Percentiles rank a stretch among this genome's conserved stretches.
Conservation (phyloP, 495 filamentous ascomycete genomes). For the Penicillium turbatum region DNA sequence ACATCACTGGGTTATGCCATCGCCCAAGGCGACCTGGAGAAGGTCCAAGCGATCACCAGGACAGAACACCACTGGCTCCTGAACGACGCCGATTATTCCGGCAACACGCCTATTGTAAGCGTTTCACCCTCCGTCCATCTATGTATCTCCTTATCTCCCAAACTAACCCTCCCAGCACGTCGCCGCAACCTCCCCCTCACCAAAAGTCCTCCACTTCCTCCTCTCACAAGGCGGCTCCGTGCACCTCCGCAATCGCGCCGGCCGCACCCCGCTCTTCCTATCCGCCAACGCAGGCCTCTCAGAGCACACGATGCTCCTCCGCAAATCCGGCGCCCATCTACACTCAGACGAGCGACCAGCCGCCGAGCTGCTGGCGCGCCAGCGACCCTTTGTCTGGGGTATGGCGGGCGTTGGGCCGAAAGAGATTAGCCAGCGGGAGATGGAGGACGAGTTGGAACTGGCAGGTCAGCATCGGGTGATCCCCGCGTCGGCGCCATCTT, state of each 20-base stretch:
- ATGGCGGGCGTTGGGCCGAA: slow-evolving; percentile 42
- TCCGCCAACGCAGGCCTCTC: slow-evolving; percentile 60
- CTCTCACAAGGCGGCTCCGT: slow-evolving; percentile 78
- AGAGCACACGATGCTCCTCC: slow-evolving; percentile 62
- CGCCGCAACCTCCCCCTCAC: slow-evolving; percentile 54
- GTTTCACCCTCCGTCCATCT: neutral
- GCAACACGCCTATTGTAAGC: slow-evolving; percentile 78
- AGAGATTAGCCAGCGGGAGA: slow-evolving; percentile 34
- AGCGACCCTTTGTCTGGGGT: slow-evolving; percentile 43
- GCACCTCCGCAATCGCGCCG: slow-evolving; percentile 74
- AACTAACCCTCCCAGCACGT: slow-evolving; percentile 47
- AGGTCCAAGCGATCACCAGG: slow-evolving; percentile 61
- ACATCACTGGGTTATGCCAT: slow-evolving; percentile 80
- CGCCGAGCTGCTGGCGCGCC: slow-evolving; percentile 44
- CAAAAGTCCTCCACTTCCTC: slow-evolving; percentile 65
- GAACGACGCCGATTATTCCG: slow-evolving; percentile 78
- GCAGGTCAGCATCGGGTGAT: slow-evolving; percentile 20
- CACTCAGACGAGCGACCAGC: slow-evolving; percentile 57
- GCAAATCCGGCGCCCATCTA: slow-evolving; percentile 66
- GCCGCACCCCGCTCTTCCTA: slow-evolving; percentile 78
- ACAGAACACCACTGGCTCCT: slow-evolving; percentile 63
- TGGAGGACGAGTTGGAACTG: slow-evolving; percentile 24
- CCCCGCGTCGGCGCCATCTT: slow-evolving; percentile 35
- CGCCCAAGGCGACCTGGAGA: slow-evolving; percentile 61
- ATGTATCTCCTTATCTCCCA: neutral